These are phyloP conservation scores for Hygrocybe coccinea DNA, from an alignment of 768 basidiomycete genomes.

Conservation along the genomic window DNA sequence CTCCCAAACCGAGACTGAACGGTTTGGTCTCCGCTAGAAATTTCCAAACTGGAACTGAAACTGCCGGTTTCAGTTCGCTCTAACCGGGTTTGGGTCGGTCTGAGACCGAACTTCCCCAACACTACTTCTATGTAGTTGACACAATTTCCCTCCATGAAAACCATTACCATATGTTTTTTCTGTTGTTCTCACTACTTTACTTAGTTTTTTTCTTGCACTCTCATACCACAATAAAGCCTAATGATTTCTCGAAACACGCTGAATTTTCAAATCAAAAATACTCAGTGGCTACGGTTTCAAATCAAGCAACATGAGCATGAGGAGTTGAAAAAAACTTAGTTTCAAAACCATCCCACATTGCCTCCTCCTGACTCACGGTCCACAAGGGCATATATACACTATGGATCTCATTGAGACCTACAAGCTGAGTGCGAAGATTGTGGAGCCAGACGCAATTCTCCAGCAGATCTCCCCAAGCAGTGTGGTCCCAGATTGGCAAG, in stretches of 20 bases:
- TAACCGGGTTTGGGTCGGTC: too few species aligned
- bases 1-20: too few species aligned
- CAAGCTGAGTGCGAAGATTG: constrained; percentile 29
- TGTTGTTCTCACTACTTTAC: too few species aligned
- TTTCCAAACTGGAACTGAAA: too few species aligned
- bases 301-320: constrained; percentile 29
- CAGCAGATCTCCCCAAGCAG: constrained; percentile 28
- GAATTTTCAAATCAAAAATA: too few species aligned
- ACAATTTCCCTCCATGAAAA: too few species aligned
- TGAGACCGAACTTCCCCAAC: too few species aligned
- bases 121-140: not conserved
- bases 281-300: not conserved
- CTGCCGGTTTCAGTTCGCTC: too few species aligned
- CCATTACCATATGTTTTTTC: too few species aligned
- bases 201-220: constrained; percentile 1
- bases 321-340: constrained; percentile 35
- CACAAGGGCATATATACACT: constrained; percentile 40
- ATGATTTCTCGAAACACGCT: too few species aligned
- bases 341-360: constrained; percentile 35
- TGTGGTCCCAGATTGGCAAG: constrained; percentile 28
- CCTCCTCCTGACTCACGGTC: constrained; percentile 26
- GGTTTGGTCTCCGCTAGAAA: too few species aligned
- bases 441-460: constrained; percentile 32
- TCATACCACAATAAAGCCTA: too few species aligned
- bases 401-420: constrained; percentile 41